Conservation (phyloP, 2,329 filamentous ascomycete species). For the Phaeosphaeriaceae sp. region DNA sequence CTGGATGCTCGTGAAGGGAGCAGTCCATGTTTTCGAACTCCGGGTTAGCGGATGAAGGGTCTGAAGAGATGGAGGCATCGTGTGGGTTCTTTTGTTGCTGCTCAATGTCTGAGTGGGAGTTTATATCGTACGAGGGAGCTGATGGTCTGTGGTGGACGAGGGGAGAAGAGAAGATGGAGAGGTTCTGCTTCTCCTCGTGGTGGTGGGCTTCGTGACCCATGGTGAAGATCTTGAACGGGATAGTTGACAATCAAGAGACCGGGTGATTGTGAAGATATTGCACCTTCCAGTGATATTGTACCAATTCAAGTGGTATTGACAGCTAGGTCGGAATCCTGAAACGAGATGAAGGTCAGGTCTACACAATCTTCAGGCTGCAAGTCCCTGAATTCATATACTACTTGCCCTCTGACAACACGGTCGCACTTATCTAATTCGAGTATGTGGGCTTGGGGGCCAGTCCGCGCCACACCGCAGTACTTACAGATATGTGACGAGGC, state of each 20-base stretch:
- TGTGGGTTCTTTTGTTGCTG: slow-evolving; percentile 11
- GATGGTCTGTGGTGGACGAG: slow-evolving; percentile 9
- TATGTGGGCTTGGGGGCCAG: background rate
- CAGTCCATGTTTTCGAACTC: slow-evolving; percentile 22
- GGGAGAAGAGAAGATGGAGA: slow-evolving; percentile 27
- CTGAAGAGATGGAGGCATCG: slow-evolving; percentile 3
- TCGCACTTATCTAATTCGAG: background rate
- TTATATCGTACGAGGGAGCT: background rate
- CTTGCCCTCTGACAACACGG: background rate
- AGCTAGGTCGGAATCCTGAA: background rate
- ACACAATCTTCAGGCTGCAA: background rate
- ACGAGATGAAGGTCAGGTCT: background rate
- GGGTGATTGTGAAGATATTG: no score
- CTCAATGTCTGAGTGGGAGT: slow-evolving; percentile 9
- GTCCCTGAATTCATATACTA: background rate
- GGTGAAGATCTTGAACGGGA: background rate
- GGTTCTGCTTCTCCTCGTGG: slow-evolving; percentile 17
- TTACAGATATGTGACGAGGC: background rate
- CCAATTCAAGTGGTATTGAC: background rate
- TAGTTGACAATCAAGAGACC: no score
- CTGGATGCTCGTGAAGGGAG: slow-evolving; percentile 16
- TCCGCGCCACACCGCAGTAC: background rate
- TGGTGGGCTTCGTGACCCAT: slow-evolving; percentile 28
- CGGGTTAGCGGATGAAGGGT: slow-evolving; percentile 8
- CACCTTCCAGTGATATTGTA: no score